Percentiles rank a stretch among this genome's conserved stretches.
These are phyloP conservation scores for Aureobasidium namibiae DNA, from an alignment of 2,329 filamentous ascomycete genomes.

Conservation along the genomic window DNA sequence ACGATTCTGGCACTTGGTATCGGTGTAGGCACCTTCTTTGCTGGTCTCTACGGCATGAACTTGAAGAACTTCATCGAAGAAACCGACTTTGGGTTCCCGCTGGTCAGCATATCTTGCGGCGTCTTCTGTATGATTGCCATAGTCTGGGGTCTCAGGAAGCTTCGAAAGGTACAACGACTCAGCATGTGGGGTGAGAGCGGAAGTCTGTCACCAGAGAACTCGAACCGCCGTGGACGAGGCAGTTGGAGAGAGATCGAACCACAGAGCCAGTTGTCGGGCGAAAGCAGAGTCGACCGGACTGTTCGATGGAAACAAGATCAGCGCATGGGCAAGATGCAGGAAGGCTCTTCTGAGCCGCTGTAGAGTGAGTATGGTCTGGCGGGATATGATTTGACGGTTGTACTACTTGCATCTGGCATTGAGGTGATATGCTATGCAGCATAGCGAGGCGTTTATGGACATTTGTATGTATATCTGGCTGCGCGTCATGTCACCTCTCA, in stretches of 20 bases:
- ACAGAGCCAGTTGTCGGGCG: slow-evolving; percentile 10
- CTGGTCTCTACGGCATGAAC: slow-evolving; percentile 99
- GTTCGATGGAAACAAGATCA: slow-evolving; percentile 21
- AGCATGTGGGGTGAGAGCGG: slow-evolving; percentile 68
- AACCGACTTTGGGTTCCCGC: slow-evolving; percentile 74
- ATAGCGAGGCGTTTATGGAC: slow-evolving; percentile 7
- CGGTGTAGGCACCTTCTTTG: slow-evolving; percentile 87
- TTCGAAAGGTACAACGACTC: slow-evolving; percentile 78
- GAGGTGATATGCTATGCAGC: not conserved
- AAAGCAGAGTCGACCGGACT: slow-evolving; percentile 20
- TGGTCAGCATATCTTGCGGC: slow-evolving; percentile 63
- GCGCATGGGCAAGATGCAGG: slow-evolving; percentile 12
- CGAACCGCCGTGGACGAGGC: slow-evolving; percentile 20
- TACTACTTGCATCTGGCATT: slow-evolving; percentile 9
- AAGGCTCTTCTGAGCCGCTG: slow-evolving; percentile 2
- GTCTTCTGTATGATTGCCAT: slow-evolving; percentile 69
- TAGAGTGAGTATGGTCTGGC: not conserved
- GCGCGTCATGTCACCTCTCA: slow-evolving; percentile 1
- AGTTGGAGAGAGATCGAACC: slow-evolving; percentile 23
- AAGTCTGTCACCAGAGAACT: slow-evolving; percentile 19
- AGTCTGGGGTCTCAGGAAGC: slow-evolving; percentile 72
- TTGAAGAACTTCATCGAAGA: slow-evolving; percentile 98
- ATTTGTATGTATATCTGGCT: not conserved
- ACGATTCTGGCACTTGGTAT: slow-evolving; percentile 92
- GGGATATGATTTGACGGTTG: slow-evolving; percentile 1